Conservation (phyloP, 192 early-diverging fungal genomes). For the Backusella psychrophila region DNA sequence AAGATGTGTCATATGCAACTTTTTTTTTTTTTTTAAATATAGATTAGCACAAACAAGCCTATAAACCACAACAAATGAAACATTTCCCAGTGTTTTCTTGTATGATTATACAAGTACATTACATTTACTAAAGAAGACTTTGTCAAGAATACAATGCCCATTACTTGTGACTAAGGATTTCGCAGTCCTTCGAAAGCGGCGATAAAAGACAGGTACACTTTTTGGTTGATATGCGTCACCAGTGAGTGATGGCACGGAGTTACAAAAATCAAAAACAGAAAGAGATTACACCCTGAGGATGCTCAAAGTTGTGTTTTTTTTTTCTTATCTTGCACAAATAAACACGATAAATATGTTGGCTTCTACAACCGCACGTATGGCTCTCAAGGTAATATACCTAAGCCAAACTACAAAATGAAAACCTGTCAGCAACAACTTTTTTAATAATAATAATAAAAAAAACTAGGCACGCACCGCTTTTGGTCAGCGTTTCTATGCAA, state of each 20-base stretch:
- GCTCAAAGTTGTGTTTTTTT: not conserved
- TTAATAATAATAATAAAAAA: not conserved
- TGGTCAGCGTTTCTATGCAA: slow-evolving; percentile 42
- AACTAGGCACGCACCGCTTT: slow-evolving; percentile 14
- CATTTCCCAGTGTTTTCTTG: no score
- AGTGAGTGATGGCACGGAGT: not conserved
- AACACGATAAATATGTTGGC: slow-evolving; percentile 7
- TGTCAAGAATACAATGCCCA: no score
- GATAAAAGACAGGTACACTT: no score
- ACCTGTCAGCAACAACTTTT: not conserved
- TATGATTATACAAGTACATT: no score
- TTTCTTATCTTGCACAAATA: not conserved
- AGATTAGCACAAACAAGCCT: no score
- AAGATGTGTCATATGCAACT: no score
- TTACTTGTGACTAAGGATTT: no score
- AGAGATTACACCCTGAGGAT: not conserved
- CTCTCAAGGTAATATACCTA: slow-evolving; percentile 7
- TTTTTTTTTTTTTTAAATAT: no score
- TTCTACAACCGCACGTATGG: slow-evolving; percentile 11
- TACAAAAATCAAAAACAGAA: not conserved
- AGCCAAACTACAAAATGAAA: not conserved
- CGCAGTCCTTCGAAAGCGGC: no score
- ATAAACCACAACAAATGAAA: no score
- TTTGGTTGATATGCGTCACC: not conserved
- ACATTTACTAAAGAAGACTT: no score